Evolutionary conservation across 2,329 filamentous ascomycete species (phyloP), one percentile per base, ranked within the genome.

Genomic region (Phyllosticta citrichinensis): DNA sequence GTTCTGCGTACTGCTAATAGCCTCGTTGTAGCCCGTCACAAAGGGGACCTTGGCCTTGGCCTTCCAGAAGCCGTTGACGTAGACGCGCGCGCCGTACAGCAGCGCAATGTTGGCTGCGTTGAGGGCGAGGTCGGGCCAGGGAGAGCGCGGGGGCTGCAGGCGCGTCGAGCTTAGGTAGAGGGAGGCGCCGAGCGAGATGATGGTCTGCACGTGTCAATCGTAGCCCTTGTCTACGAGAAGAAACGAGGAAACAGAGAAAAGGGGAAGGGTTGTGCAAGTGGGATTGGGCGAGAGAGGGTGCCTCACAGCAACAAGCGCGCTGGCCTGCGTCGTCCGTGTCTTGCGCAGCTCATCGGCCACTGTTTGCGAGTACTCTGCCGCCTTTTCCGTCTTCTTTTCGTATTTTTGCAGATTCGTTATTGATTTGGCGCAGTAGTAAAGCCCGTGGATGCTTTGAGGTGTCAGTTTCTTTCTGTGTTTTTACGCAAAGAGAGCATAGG

Each of bases 1-100:
- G 11, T 35, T 27, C 17, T 24, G 20, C 11, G 60, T 62, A 1
- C 51, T 53, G 33, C 60, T 55, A 35, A 75, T 67, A 2, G 73
- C 73, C 53, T 73, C 68, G 59, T 75, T 75, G 63, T 71, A 75
- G 10, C 69, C 68, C 52, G 70, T 62, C 1, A 74, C 65, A 55
- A 75, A 70, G 17, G 73, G 73, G 1, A 75, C 64, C 25, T 68
- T 67, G 3, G 66, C 66, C 52, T 62, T 65, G 14, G 68, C 67
- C 55, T 70, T 69, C 73, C 72, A 74, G 62, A 73, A 74, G 0
- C 58, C 62, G 2, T 65, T 64, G 65, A 74, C 71, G 58, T 74
- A 69, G 0, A 53, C 56, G 14, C 68, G 62, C 2, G 71, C 62
- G 40, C 40, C 40, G 40, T 47, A 47, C 0, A 64, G 57, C 24